Base-by-base conservation (phyloP, 805 yeast genomes). In the Ogataea corticis region DNA sequence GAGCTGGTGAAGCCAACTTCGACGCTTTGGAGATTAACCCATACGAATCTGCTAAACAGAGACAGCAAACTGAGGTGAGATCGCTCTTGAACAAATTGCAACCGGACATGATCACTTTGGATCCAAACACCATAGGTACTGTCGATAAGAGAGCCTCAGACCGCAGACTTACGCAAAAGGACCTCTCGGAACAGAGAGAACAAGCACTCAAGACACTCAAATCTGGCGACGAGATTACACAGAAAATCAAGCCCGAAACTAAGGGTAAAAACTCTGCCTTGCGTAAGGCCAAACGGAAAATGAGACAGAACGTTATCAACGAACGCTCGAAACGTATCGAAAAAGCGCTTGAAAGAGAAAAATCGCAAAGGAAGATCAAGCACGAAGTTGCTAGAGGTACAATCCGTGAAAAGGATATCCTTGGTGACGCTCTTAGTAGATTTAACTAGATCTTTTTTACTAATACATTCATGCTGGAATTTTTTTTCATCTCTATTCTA, bases 1-100 rank as follows among this genome's bases (percentile, higher is more conserved):
- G 99, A 19, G 74, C 97, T 33, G 99, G 99, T 72, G 99, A 94
- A 70, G 97, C 99, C 50, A 94, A 94, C 69, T 90, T 80, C 65
- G 99, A 94, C 71, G 90, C 98, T 2, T 67, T 90, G 64, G 99
- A 94, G 68, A 68, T 82, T 59, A 94, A 94, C 66, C 99, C 99
- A 51, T 94, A 76, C 69, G 96, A 89, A 66, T 80, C 96, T 9
- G 81, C 87, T 44, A 85, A 87, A 63, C 97, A 91, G 70, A 84
- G 98, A 73, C 96, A 92, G 67, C 92, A 92, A 69, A 76, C 79
- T 37, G 99, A 94, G 73, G 96, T 94, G 30, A 81, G 92, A 61
- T 68, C 85, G 2, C 75, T 94, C 64, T 69, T 94, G 62, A 87
- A 92, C 69, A 94, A 94, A 68, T 73, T 94, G 54, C 83, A 86